phyloP scores from a whole-genome alignment of 2,329 filamentous ascomycete species.

The Pseudocercospora cruenta region DNA sequence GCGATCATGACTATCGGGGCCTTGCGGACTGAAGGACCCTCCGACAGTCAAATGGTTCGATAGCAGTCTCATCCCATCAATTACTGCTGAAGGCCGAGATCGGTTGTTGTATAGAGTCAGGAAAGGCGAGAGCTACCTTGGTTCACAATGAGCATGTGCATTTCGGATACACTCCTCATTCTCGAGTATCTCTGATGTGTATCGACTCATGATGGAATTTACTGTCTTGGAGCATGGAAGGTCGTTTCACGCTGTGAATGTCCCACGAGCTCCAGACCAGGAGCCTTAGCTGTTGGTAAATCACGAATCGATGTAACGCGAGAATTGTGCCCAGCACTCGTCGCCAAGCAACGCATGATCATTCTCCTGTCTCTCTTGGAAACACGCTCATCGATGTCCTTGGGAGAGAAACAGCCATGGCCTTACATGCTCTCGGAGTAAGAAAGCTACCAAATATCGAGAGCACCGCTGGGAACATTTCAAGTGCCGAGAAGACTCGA shows the following conservation, averaged over 20 bases:
- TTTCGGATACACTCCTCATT: neutral
- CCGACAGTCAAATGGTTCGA: neutral
- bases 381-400: neutral
- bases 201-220: neutral
- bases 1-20: neutral
- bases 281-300: neutral
- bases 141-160: neutral
- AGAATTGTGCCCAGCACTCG: neutral
- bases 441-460: neutral
- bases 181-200: neutral
- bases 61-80: neutral
- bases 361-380: neutral
- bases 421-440: neutral
- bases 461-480: neutral
- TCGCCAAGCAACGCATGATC: neutral
- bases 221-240: neutral
- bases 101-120: neutral
- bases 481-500: constrained; percentile 2
- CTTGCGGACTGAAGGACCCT: neutral
- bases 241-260: too few relatives aligned
- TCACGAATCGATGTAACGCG: neutral
- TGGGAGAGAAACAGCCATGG: neutral
- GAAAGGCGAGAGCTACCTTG: neutral
- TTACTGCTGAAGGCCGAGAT: neutral
- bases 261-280: neutral